phyloP scores from a whole-genome alignment of 495 filamentous ascomycete genomes.

The Usnea hakonensis region DNA sequence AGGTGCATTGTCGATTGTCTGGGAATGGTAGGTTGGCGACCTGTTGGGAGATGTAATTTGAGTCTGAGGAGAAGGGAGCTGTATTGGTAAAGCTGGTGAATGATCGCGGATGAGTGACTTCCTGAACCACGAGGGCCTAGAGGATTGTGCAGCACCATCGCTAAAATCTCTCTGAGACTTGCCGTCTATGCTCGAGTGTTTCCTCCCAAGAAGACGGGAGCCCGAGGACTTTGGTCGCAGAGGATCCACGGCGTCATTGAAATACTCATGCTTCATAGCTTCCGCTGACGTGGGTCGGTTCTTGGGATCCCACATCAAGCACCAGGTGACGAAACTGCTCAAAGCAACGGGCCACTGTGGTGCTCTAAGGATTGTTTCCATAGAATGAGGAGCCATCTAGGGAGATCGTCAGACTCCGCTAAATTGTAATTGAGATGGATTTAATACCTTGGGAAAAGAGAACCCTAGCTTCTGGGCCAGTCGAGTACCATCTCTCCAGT shows the following conservation, averaged over 20 bases:
- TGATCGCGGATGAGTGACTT: conserved; percentile 75
- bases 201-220: conserved; percentile 73
- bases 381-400: conserved; percentile 93
- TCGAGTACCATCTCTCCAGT: conserved; percentile 92
- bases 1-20: conserved; percentile 35
- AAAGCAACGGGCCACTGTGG: conserved; percentile 90
- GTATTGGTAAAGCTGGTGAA: conserved; percentile 43
- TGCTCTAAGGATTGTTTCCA: conserved; percentile 85
- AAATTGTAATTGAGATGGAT: not conserved
- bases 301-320: conserved; percentile 98
- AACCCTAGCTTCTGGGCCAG: conserved; percentile 95
- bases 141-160: conserved; percentile 61
- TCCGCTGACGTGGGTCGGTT: conserved; percentile 88
- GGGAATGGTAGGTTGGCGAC: conserved; percentile 48
- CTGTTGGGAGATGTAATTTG: conserved; percentile 32
- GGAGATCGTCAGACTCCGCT: conserved; percentile 20
- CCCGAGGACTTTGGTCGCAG: conserved; percentile 85
- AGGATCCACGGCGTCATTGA: conserved; percentile 90
- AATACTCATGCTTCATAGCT: conserved; percentile 89
- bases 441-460: conserved; percentile 78
- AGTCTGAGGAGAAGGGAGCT: conserved; percentile 27
- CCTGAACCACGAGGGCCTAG: conserved; percentile 93
- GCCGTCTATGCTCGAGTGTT: conserved; percentile 71
- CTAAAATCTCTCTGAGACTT: conserved; percentile 55
- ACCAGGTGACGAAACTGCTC: conserved; percentile 93